phyloP scores from a whole-genome alignment of 2,329 filamentous ascomycete species.

The Cladophialophora exuberans region DNA sequence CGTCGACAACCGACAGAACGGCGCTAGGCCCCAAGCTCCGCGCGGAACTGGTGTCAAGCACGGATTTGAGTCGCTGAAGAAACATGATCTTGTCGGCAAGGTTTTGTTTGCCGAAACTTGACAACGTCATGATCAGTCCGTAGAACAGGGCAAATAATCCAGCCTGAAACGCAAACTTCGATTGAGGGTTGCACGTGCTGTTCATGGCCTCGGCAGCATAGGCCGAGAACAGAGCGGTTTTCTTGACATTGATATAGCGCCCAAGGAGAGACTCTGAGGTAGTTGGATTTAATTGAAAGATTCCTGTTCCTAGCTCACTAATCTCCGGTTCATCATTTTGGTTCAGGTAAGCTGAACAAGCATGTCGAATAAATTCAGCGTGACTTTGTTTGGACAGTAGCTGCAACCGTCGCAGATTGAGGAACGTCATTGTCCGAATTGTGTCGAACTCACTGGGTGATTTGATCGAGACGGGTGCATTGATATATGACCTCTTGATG shows the following conservation, averaged over 20 bases:
- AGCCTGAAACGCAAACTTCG: slow-evolving; percentile 4
- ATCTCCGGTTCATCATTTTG: neutral
- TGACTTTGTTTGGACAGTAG: slow-evolving; percentile 5
- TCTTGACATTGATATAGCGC: slow-evolving; percentile 7
- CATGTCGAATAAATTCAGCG: slow-evolving; percentile 5
- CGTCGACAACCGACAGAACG: slow-evolving; percentile 2
- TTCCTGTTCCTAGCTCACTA: neutral
- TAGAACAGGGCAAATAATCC: slow-evolving; percentile 11
- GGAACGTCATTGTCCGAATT: slow-evolving; percentile 7
- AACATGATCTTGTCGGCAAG: slow-evolving; percentile 8
- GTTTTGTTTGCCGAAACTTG: slow-evolving; percentile 7
- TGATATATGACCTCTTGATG: slow-evolving; percentile 6
- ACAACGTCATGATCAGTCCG: slow-evolving; percentile 10
- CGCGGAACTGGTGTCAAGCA: slow-evolving; percentile 5
- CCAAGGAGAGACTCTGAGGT: neutral
- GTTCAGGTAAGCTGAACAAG: neutral
- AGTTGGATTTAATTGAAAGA: neutral
- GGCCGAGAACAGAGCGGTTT: slow-evolving; percentile 3
- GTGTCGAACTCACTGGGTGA: slow-evolving; percentile 9
- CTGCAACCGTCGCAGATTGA: slow-evolving; percentile 4
- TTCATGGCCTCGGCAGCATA: slow-evolving; percentile 2
- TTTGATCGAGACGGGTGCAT: slow-evolving; percentile 2
- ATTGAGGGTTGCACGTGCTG: neutral
- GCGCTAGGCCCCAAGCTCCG: neutral
- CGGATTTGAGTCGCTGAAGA: slow-evolving; percentile 6